A percentile compares a stretch with the other conserved stretches of the same genome.
Evolutionary conservation across 257 asterid genomes (phyloP).

Genomic region (Anisodus acutangulus): DNA sequence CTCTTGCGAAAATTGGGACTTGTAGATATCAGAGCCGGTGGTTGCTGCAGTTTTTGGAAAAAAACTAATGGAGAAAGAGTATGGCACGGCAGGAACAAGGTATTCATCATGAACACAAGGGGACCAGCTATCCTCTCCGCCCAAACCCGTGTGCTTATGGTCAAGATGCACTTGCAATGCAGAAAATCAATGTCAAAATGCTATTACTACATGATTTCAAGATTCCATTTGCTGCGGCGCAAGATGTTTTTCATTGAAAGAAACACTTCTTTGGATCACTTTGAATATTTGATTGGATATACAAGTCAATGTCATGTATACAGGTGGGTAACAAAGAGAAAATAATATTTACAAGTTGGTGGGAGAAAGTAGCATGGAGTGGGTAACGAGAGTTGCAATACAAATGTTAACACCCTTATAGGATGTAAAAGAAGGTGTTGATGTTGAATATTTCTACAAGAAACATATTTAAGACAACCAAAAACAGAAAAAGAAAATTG

Average conservation of each 20-base stretch:
- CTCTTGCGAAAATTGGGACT: slow-evolving; percentile 45
- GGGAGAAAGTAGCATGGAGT: neutral
- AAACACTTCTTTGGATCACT: neutral
- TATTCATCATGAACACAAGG: slow-evolving; percentile 82
- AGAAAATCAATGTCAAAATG: slow-evolving; percentile 19
- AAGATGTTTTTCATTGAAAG: neutral
- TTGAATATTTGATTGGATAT: neutral
- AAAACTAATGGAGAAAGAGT: slow-evolving; percentile 73
- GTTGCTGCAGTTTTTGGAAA: slow-evolving; percentile 57
- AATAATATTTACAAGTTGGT: neutral
- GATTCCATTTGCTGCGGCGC: neutral
- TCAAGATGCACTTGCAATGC: slow-evolving; percentile 86
- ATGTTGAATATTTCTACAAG: neutral
- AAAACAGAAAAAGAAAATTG: neutral
- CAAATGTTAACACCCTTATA: slow-evolving; percentile 9
- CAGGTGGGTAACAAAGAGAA: neutral
- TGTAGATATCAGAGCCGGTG: slow-evolving; percentile 59
- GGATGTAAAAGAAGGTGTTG: neutral
- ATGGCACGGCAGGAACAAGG: slow-evolving; percentile 72
- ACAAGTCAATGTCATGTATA: neutral
- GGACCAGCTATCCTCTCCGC: slow-evolving; percentile 99
- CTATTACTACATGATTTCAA: neutral
- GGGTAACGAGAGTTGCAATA: neutral
- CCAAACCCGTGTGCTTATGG: slow-evolving; percentile 92
- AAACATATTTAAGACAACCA: neutral